phyloP scores from a whole-genome alignment of 1,284 basidiomycete species.

The Trichosporon inkin region DNA sequence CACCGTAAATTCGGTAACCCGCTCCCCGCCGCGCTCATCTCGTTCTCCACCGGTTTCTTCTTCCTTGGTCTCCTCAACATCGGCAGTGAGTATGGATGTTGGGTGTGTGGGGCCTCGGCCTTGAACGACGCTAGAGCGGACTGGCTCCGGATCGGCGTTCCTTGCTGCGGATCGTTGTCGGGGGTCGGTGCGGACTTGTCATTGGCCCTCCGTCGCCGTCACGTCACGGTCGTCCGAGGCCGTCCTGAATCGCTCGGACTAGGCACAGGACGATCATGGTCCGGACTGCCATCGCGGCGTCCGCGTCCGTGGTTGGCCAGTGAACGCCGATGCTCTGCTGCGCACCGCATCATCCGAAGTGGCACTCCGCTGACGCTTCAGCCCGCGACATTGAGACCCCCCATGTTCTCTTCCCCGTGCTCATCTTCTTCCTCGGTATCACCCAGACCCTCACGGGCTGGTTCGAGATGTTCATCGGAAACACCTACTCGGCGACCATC shows the following conservation, averaged over 20 bases:
- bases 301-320: not conserved
- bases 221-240: not conserved
- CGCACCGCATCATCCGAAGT: constrained; percentile 19
- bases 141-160: not conserved
- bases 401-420: constrained; percentile 13
- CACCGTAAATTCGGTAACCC: constrained; percentile 28
- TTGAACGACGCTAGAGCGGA: not conserved
- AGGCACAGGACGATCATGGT: not conserved
- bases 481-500: constrained; percentile 25
- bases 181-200: not conserved
- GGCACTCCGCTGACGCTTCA: constrained; percentile 15
- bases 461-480: constrained; percentile 28
- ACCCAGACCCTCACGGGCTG: constrained; percentile 23
- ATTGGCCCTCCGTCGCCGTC: constrained; percentile 1
- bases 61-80: constrained; percentile 20
- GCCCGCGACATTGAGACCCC: constrained; percentile 18
- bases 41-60: constrained; percentile 12
- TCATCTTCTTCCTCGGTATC: constrained; percentile 23
- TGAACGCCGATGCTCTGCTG: too few species aligned
- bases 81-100: constrained; percentile 1
- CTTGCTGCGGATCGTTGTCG: not conserved
- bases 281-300: not conserved
- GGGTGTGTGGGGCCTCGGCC: not conserved
- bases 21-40: constrained; percentile 22
- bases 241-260: constrained; percentile 1